Evolutionary conservation across 805 yeast species (phyloP).

Genomic region (Priceomyces castillae): DNA sequence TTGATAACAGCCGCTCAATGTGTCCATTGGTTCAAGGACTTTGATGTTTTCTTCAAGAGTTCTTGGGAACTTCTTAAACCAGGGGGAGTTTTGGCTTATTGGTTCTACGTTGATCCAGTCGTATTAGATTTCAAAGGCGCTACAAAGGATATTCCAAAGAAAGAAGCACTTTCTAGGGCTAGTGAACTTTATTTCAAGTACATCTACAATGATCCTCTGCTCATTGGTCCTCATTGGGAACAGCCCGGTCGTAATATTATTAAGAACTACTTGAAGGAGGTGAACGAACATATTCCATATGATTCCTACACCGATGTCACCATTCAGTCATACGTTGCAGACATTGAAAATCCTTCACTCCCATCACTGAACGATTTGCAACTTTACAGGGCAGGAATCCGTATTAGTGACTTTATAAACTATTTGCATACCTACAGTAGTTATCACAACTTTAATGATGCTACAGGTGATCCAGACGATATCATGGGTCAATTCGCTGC

Average conservation of each 20-base stretch:
- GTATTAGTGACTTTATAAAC: slow-evolving; percentile 45
- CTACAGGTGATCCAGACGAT: slow-evolving; percentile 30
- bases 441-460: slow-evolving; percentile 53
- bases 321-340: slow-evolving; percentile 9
- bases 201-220: slow-evolving; percentile 41
- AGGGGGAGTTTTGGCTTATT: slow-evolving; percentile 43
- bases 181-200: slow-evolving; percentile 32
- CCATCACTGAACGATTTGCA: slow-evolving; percentile 21
- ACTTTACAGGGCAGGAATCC: slow-evolving; percentile 36
- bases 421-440: slow-evolving; percentile 74
- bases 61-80: slow-evolving; percentile 34
- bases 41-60: slow-evolving; percentile 29
- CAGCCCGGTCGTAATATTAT: slow-evolving; percentile 72
- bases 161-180: slow-evolving; percentile 19
- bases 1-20: slow-evolving; percentile 43
- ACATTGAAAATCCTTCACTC: background rate
- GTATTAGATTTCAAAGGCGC: slow-evolving; percentile 22
- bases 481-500: slow-evolving; percentile 33
- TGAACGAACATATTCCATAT: slow-evolving; percentile 41
- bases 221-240: slow-evolving; percentile 76
- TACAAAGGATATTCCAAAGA: slow-evolving; percentile 10
- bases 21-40: slow-evolving; percentile 41
- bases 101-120: slow-evolving; percentile 42
- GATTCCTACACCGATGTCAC: slow-evolving; percentile 39
- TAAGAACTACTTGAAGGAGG: slow-evolving; percentile 40